Base-by-base conservation (phyloP, 1,284 basidiomycete species). In the Pascua sp. region DNA sequence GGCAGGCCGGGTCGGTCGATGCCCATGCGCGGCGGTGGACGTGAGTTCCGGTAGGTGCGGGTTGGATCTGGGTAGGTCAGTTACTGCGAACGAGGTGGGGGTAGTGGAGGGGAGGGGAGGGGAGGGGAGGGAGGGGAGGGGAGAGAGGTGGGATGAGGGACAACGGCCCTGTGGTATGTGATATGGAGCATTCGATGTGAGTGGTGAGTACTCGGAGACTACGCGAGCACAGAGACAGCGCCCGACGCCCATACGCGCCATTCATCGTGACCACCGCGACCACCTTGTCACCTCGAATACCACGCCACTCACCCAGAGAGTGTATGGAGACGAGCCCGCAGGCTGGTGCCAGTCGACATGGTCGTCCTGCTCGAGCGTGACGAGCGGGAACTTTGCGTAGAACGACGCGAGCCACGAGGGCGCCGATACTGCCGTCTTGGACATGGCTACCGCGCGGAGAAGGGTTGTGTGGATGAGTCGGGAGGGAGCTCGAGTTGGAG, bases 331-430 rank as follows among this genome's bases (percentile, higher is more conserved):
- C 12, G 15, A 39, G 43, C 42, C 43, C 1, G 38, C 32, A 11
- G 24, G 24, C 4, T 46, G 18, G 42, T 68, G 63, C 68, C 68
- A 73, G 16, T 67, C 57, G 0, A 71, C 42, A n/a, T 62, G 46
- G 40, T 73, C 69, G 17, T 76, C 71, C 47, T 72, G 71, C 37
- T 70, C 67, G 1, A 76, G 59, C 8, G 65, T 56, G n/a, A 76
- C 73, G 9, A 77, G 53, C 1, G 76, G 76, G 59, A 75, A 77
- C 37, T 66, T 67, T 12, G 70, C 57, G 61, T 76, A 77, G 42
- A 77, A 67, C 8, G 57, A 49, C 45, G 65, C 57, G 49, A 71
- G 57, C 68, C 70, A 76, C 53, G 43, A 37, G 1, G 73, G 73
- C 11, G 71, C 73, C 13, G 63, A 55, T 58, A 65, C 69, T n/a